Percentiles rank a stretch among this genome's conserved stretches.
phyloP scores from a whole-genome alignment of 371 early-diverging fungal genomes.

The Apophysomyces ossiformis region DNA sequence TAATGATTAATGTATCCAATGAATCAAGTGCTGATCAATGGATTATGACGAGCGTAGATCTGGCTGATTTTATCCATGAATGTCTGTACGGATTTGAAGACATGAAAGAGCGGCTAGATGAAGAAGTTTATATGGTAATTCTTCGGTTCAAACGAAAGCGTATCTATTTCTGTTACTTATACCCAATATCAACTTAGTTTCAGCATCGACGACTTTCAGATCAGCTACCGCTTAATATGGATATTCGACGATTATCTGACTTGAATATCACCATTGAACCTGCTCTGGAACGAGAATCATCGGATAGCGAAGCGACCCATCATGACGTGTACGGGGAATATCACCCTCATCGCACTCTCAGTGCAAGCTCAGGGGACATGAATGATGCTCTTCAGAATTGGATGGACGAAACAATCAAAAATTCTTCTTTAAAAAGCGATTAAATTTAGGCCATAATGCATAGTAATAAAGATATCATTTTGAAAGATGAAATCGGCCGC shows the following conservation, averaged over 20 bases:
- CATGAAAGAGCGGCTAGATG: slow-evolving; percentile 46
- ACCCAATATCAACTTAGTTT: slow-evolving; percentile 28
- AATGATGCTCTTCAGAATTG: not conserved
- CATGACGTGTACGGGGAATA: not conserved
- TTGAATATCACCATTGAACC: slow-evolving; percentile 49
- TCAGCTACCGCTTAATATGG: slow-evolving; percentile 27
- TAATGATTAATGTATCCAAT: not conserved
- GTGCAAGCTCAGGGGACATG: not conserved
- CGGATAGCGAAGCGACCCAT: not conserved
- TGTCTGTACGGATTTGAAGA: slow-evolving; percentile 34
- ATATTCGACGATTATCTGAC: slow-evolving; percentile 46
- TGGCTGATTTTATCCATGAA: slow-evolving; percentile 32
- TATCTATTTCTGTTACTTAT: not conserved
- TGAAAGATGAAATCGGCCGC: too few species aligned
- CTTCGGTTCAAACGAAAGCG: not conserved
- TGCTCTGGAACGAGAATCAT: slow-evolving; percentile 25
- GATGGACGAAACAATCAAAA: not conserved
- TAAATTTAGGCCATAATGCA: not conserved
- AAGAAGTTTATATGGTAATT: slow-evolving; percentile 27
- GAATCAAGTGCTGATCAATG: not conserved
- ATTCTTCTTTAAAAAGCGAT: not conserved
- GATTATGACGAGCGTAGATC: slow-evolving; percentile 15
- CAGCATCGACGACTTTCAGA: slow-evolving; percentile 36
- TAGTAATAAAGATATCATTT: too few species aligned
- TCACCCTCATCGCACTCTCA: not conserved